A percentile compares a stretch with the other conserved stretches of the same genome.
phyloP scores from a whole-genome alignment of 768 basidiomycete species.

The Coprinellus aureogranulatus region DNA sequence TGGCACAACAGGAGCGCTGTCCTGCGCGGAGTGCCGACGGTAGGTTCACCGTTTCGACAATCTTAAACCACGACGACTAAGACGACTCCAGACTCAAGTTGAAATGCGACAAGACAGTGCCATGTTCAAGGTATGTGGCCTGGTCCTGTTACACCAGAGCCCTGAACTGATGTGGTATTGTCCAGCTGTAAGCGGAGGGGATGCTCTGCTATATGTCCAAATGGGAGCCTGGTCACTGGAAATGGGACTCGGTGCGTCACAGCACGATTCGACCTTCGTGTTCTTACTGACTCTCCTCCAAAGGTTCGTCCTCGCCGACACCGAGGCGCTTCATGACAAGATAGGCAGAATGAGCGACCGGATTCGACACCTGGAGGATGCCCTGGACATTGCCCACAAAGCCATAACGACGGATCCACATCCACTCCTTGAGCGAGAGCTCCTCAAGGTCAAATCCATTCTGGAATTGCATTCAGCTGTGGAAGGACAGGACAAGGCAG shows the following conservation, averaged over 20 bases:
- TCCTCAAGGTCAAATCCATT: slow-evolving; percentile 64
- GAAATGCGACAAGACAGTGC: slow-evolving; percentile 73
- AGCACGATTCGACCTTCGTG: background rate
- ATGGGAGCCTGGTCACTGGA: slow-evolving; percentile 72
- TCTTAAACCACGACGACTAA: background rate
- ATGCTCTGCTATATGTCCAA: slow-evolving; percentile 76
- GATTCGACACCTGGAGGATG: slow-evolving; percentile 70
- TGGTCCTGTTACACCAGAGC: background rate
- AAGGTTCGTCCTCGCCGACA: slow-evolving; percentile 72
- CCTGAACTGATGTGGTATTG: slow-evolving; percentile 1
- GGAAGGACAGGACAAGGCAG: slow-evolving; percentile 29
- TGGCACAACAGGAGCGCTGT: slow-evolving; percentile 39
- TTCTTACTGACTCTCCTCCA: background rate
- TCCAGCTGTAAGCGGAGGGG: slow-evolving; percentile 66
- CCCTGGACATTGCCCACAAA: slow-evolving; percentile 54
- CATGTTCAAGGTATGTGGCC: slow-evolving; percentile 45
- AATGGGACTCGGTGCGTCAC: slow-evolving; percentile 67
- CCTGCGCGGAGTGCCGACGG: slow-evolving; percentile 67
- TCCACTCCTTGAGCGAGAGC: slow-evolving; percentile 57
- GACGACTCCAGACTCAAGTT: slow-evolving; percentile 50
- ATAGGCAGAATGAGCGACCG: slow-evolving; percentile 68
- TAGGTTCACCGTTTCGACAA: too few species aligned
- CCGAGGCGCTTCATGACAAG: slow-evolving; percentile 66
- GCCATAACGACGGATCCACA: slow-evolving; percentile 50
- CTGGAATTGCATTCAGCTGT: slow-evolving; percentile 65